Base-by-base conservation (phyloP, 2,329 filamentous ascomycete genomes). In the Fusarium sp. region DNA sequence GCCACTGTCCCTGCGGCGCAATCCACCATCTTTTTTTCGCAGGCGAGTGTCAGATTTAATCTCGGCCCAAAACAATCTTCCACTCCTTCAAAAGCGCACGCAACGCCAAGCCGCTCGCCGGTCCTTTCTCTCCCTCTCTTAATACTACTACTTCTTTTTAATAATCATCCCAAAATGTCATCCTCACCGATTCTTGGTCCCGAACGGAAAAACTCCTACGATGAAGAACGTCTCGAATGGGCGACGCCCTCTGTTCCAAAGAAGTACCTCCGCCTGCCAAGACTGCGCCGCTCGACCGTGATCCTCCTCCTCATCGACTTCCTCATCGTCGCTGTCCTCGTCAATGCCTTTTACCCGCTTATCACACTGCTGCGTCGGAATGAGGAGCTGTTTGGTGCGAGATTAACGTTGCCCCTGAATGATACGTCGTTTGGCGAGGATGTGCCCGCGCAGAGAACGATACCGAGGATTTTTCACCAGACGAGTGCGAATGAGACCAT, bases 391-490 rank as follows among this genome's bases (percentile, higher is more conserved):
- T 81, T 81, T 15, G 72, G 69, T 32, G 71, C 79, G 40, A 75
- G 71, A 11, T 73, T 81, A 53, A 69, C 57, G 4, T 63, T 80
- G 60, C 33, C 59, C 32, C 82, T 92, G 92, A 79, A 91, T 93
- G 64, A 91, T 93, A 83, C 90, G 91, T 79, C 92, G 90, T 21
- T 61, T 30, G 37, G 9, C n/a, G 28, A 56, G 54, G 54, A 58
- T 28, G 6, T 65, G 7, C 92, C 92, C 80, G 89, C 88, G 77
- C 93, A 93, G 78, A 88, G 91, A 65, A 89, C 87, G 65, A 91
- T 94, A 54, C 93, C 93, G 58, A 92, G 92, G 81, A 94, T 94
- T 77, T 92, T 94, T 44, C 92, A 94, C 83, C 92, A 94, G 79
- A 93, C 92, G 10, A 92, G 91, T 81, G 88, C 88, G 77, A 94